Conservation (phyloP, 331 rosid species). For the Cydonia oblonga region DNA sequence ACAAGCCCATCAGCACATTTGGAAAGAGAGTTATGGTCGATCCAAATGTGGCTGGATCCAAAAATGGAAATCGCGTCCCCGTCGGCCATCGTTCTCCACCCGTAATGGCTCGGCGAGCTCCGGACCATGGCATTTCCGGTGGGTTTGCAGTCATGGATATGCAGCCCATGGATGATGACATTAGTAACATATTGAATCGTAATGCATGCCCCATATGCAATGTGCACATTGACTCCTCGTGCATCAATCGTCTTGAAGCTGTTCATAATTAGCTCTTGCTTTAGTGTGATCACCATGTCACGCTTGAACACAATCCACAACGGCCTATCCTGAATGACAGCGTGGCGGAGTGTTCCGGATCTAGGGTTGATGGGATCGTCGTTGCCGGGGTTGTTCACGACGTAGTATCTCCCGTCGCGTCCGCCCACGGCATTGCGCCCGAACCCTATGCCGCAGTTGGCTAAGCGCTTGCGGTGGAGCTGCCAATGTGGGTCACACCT, state of each 20-base stretch:
- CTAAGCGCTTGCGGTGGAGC: conserved; percentile 50
- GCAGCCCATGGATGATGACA: conserved; percentile 79
- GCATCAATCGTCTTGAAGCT: conserved; percentile 94
- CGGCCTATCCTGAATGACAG: conserved; percentile 76
- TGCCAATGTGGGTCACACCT: conserved; percentile 81
- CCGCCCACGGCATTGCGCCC: conserved; percentile 92
- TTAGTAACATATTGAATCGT: conserved; percentile 75
- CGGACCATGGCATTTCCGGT: conserved; percentile 97
- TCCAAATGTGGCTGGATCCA: conserved; percentile 81
- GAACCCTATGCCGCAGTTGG: conserved; percentile 77
- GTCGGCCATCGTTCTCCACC: conserved; percentile 92
- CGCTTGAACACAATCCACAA: conserved; percentile 93
- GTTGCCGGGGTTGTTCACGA: conserved; percentile 46
- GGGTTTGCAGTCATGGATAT: conserved; percentile 73
- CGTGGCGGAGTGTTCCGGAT: conserved; percentile 89
- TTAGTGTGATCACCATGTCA: conserved; percentile 87
- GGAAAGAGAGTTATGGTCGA: conserved; percentile 83
- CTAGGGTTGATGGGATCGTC: conserved; percentile 65
- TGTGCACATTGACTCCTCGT: conserved; percentile 78
- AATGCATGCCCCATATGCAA: conserved; percentile 82
- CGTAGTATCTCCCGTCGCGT: conserved; percentile 72
- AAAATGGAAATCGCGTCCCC: conserved; percentile 84
- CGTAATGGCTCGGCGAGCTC: conserved; percentile 83
- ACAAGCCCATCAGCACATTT: conserved; percentile 84
- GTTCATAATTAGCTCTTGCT: conserved; percentile 88